A percentile compares a stretch with the other conserved stretches of the same genome.
Evolutionary conservation across 768 basidiomycete genomes (phyloP).

Genomic region (Agaricus bisporus): DNA sequence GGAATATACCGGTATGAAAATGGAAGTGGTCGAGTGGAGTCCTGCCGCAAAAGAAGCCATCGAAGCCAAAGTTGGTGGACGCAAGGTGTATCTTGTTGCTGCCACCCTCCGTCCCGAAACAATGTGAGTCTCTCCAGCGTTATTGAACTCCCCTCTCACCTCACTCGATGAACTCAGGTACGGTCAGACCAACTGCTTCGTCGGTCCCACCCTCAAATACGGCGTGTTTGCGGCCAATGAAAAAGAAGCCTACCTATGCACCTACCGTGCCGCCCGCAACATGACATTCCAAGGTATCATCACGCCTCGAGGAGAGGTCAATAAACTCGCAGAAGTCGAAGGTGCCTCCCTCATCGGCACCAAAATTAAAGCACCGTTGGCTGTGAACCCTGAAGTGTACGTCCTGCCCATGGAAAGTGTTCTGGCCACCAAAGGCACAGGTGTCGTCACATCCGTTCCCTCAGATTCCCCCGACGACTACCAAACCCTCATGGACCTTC

Average conservation of each 20-base stretch:
- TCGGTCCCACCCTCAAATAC: constrained; percentile 86
- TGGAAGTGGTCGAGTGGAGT: constrained; percentile 88
- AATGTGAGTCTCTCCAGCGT: constrained; percentile 50
- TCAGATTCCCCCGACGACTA: constrained; percentile 99
- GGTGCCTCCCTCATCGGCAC: constrained; percentile 83
- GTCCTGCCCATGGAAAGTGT: constrained; percentile 99
- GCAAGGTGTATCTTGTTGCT: constrained; percentile 89
- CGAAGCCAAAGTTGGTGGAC: constrained; percentile 62
- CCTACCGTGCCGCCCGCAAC: constrained; percentile 88
- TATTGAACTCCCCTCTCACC: constrained; percentile 4
- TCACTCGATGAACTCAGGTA: constrained; percentile 48
- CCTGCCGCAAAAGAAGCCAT: constrained; percentile 58
- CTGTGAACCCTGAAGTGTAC: constrained; percentile 79
- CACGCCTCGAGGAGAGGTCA: constrained; percentile 61
- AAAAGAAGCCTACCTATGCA: constrained; percentile 84
- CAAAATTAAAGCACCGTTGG: constrained; percentile 83
- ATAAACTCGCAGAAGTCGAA: constrained; percentile 70
- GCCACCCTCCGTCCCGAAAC: constrained; percentile 96
- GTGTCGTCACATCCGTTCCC: constrained; percentile 96
- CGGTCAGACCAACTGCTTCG: constrained; percentile 97
- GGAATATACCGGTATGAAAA: constrained; percentile 92
- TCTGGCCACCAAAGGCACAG: constrained; percentile 96
- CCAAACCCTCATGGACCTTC: constrained; percentile 81
- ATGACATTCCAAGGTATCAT: constrained; percentile 94
- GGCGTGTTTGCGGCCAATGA: constrained; percentile 87